Evolutionary conservation across 2,329 filamentous ascomycete species (phyloP).

Genomic region (Botrytis byssoidea): DNA sequence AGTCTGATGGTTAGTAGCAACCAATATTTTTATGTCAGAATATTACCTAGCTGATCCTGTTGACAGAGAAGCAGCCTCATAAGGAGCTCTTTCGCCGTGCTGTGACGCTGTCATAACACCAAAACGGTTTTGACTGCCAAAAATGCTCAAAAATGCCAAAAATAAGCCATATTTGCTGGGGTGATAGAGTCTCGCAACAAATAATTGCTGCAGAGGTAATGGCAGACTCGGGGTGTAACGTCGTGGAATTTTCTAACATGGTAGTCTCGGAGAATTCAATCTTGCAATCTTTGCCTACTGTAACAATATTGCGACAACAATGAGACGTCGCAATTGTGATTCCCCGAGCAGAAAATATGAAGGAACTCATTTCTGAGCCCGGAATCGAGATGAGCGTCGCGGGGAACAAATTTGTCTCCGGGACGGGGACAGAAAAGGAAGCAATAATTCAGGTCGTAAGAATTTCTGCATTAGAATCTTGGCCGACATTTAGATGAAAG

Average conservation of each 20-base stretch:
- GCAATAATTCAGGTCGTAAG: neutral
- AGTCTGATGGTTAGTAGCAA: neutral
- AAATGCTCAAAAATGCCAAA: neutral
- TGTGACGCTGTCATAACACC: neutral
- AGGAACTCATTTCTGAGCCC: neutral
- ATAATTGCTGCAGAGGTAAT: neutral
- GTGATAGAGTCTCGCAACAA: neutral
- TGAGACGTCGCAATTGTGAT: neutral
- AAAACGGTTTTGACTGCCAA: neutral
- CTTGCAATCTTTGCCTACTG: neutral
- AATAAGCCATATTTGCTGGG: neutral
- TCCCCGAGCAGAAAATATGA: neutral
- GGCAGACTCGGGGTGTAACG: neutral
- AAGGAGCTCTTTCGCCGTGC: neutral
- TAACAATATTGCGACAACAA: neutral
- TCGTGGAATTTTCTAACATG: neutral
- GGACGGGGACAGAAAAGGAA: neutral
- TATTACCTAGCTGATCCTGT: neutral
- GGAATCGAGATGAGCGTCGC: neutral
- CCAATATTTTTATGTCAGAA: neutral
- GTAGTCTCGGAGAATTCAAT: neutral
- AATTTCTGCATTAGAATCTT: neutral
- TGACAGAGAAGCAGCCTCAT: neutral
- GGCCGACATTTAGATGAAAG: neutral
- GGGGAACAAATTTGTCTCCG: neutral